Percentiles rank a stretch among this genome's conserved stretches.
Evolutionary conservation across 2,329 filamentous ascomycete genomes (phyloP).

Genomic region (Botrytis pseudocinerea): DNA sequence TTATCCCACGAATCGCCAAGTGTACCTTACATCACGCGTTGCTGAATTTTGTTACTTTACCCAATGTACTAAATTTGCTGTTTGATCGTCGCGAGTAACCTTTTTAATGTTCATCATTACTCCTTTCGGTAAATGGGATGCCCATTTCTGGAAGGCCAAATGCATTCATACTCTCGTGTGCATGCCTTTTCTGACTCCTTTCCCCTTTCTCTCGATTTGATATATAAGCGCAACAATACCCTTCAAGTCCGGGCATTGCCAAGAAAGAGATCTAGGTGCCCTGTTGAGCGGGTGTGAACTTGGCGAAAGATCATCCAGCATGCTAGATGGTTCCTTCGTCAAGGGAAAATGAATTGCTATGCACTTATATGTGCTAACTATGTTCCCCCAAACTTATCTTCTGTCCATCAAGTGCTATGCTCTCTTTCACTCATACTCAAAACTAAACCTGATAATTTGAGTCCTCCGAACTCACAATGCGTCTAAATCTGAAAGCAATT

Average conservation of each 20-base stretch:
- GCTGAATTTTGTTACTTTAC: background rate
- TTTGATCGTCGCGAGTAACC: background rate
- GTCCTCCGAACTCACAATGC: background rate
- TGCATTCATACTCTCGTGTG: background rate
- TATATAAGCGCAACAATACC: conserved; percentile 16
- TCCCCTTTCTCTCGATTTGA: background rate
- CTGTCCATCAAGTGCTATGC: background rate
- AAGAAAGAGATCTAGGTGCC: background rate
- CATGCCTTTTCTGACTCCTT: background rate
- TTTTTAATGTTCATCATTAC: background rate
- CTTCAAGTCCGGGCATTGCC: background rate
- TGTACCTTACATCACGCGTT: conserved; percentile 14
- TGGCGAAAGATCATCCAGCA: background rate
- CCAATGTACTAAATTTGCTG: background rate
- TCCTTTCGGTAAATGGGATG: background rate
- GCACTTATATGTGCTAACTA: background rate
- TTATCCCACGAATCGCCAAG: conserved; percentile 20
- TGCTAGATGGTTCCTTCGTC: background rate
- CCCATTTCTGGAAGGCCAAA: background rate
- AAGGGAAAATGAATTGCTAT: background rate
- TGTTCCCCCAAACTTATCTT: background rate
- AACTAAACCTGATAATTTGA: background rate
- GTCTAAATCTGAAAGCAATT: background rate
- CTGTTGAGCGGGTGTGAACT: background rate
- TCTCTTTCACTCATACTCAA: background rate